A percentile compares a stretch with the other conserved stretches of the same genome.
Evolutionary conservation across 805 yeast genomes (phyloP).

Genomic region (Candida awuae): DNA sequence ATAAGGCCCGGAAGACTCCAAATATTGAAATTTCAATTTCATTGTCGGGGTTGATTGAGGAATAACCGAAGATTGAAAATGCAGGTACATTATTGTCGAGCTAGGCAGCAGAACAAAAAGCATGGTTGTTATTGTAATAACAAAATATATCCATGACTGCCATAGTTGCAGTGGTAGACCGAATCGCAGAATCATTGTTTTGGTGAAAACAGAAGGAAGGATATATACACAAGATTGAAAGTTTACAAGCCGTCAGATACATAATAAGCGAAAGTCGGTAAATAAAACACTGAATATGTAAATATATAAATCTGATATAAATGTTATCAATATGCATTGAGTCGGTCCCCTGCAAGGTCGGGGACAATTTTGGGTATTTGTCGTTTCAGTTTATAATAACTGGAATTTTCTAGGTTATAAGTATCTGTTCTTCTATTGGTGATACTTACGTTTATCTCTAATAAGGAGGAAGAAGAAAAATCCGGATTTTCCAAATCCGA

Average conservation of each 20-base stretch:
- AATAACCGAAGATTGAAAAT: conserved; percentile 9
- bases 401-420: conserved; percentile 1
- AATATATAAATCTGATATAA: background rate
- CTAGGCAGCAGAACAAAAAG: conserved; percentile 11
- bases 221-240: background rate
- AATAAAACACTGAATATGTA: too few species aligned
- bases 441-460: conserved; percentile 5
- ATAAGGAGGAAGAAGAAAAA: conserved; percentile 6
- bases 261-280: too few species aligned
- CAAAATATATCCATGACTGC: conserved; percentile 7
- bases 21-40: conserved; percentile 10
- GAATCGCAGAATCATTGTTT: conserved; percentile 2
- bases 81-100: conserved; percentile 10
- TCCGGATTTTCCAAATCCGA: too few species aligned
- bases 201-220: background rate
- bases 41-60: conserved; percentile 9
- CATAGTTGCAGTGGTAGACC: conserved; percentile 6
- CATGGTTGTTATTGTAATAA: conserved; percentile 3
- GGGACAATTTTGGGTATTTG: conserved; percentile 9
- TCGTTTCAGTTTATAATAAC: background rate
- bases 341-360: conserved; percentile 8
- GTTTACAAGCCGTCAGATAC: background rate
- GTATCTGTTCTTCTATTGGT: background rate
- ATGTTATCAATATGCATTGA: conserved; percentile 6
- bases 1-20: conserved; percentile 9